Base-by-base conservation (phyloP, 805 yeast genomes). In the Lipomyces sp. region DNA sequence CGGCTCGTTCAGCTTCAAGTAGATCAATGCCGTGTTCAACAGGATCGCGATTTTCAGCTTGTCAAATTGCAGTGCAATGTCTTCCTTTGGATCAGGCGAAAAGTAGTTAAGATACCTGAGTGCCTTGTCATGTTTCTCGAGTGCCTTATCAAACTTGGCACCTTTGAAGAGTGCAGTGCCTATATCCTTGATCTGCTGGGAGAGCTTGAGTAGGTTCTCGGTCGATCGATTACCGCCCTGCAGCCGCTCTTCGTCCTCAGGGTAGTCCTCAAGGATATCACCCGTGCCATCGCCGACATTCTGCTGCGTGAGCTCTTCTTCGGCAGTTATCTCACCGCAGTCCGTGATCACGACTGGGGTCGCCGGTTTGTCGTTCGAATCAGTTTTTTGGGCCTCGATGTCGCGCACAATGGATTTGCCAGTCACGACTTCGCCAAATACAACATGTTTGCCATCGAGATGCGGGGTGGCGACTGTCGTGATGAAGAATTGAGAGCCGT, bases 391-490 rank as follows among this genome's bases (percentile, higher is more conserved):
- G 74, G 86, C 83, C 78, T 95, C 99, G 67, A 95, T 83, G 64
- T 84, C 82, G 71, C 97, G 87, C 7, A 73, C 72, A 24, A 73
- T 57, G 5, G 71, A 64, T 62, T 70, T 69, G 24, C 74, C 74
- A 3, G 62, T 45, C 59, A 94, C 79, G 50, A 95, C 92, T 77
- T 90, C 86, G 69, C 99, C 99, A 77, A 95, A 95, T 2, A 95
- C 98, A 61, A 93, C 98, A 77, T 95, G 99, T 78, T 94, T 94
- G 33, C 94, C 96, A 76, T 95, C 94, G 71, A 95, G 84, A 78
- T 94, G 98, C 5, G 98, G 97, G 1, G 98, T 92, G 53, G 92
- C 87, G 1, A 87, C 95, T 2, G 97, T 91, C 34, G 99, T 94
- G 74, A 94, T 87, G 78, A 94, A 94, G 74, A 92, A 95, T 79